A percentile compares a stretch with the other conserved stretches of the same genome.
Conservation (phyloP, 176 grass and related monocot genomes). For the Cenchrus americanus region DNA sequence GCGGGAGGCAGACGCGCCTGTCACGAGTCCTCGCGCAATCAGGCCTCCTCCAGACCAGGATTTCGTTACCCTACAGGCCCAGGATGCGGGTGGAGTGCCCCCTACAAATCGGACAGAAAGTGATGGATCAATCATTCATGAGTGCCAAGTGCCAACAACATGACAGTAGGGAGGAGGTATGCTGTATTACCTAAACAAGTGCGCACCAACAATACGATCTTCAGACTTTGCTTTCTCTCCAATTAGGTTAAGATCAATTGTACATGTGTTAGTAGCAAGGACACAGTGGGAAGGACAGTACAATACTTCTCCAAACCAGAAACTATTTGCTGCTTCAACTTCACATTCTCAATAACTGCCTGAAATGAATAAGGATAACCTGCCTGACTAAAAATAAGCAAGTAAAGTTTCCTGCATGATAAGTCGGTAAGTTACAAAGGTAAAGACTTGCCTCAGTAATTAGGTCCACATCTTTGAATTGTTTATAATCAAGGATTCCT, state of each 20-base stretch:
- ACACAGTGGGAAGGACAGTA: conserved; percentile 69
- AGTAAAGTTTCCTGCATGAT: background rate
- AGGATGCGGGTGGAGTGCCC: too few species aligned
- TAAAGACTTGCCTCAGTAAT: conserved; percentile 79
- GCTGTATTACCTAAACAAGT: conserved; percentile 89
- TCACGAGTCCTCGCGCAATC: too few species aligned
- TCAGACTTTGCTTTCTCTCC: conserved; percentile 81
- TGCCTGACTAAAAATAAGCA: background rate
- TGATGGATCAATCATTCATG: too few species aligned
- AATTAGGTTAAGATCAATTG: conserved; percentile 94
- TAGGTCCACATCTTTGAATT: conserved; percentile 77
- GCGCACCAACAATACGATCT: conserved; percentile 80
- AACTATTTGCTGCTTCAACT: conserved; percentile 94
- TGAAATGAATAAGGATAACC: conserved; percentile 38
- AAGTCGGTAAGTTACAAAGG: too few species aligned
- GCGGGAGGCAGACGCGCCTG: too few species aligned
- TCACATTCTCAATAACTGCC: conserved; percentile 87
- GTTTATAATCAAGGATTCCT: conserved; percentile 79
- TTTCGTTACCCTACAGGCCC: too few species aligned
- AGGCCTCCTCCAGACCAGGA: too few species aligned
- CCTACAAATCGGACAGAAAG: too few species aligned
- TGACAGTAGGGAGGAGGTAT: background rate
- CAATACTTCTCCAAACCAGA: conserved; percentile 70
- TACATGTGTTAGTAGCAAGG: conserved; percentile 94
- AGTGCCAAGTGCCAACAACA: too few species aligned